Conservation (phyloP, 768 basidiomycete species). For the Tricholoma hemisulphureum region DNA sequence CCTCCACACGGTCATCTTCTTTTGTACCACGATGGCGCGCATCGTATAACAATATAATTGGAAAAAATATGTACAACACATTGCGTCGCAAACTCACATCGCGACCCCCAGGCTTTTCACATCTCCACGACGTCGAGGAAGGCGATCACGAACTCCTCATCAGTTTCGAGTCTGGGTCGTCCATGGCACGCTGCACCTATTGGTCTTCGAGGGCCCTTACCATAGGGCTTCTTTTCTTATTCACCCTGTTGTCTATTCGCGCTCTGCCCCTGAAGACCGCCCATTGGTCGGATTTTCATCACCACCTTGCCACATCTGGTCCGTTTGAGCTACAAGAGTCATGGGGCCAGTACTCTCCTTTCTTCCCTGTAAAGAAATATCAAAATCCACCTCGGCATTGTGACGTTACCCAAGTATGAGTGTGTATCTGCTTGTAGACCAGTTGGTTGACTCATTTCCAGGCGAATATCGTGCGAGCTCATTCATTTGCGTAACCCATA, state of each 20-base stretch:
- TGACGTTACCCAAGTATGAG: conserved; percentile 51
- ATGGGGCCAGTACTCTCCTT: conserved; percentile 68
- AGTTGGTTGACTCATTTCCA: conserved; percentile 19
- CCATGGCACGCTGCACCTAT: not conserved
- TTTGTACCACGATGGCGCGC: not conserved
- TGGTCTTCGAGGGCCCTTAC: too few species aligned
- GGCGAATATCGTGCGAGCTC: conserved; percentile 58
- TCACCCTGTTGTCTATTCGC: not conserved
- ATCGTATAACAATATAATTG: not conserved
- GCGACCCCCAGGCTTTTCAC: not conserved
- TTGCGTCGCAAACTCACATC: not conserved
- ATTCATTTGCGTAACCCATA: conserved; percentile 3
- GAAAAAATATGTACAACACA: not conserved
- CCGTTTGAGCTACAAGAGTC: conserved; percentile 22
- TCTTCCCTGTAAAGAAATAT: conserved; percentile 48
- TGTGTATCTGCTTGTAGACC: not conserved
- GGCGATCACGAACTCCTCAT: not conserved
- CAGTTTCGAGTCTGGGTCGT: not conserved
- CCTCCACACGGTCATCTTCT: too few species aligned
- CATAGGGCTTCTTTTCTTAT: not conserved
- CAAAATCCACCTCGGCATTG: conserved; percentile 46
- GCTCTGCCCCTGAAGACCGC: not conserved
- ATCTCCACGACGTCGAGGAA: not conserved
- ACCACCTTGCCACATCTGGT: not conserved
- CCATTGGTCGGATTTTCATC: not conserved